phyloP scores from a whole-genome alignment of 306 rosid genomes.

The Mimosa bimucronata region DNA sequence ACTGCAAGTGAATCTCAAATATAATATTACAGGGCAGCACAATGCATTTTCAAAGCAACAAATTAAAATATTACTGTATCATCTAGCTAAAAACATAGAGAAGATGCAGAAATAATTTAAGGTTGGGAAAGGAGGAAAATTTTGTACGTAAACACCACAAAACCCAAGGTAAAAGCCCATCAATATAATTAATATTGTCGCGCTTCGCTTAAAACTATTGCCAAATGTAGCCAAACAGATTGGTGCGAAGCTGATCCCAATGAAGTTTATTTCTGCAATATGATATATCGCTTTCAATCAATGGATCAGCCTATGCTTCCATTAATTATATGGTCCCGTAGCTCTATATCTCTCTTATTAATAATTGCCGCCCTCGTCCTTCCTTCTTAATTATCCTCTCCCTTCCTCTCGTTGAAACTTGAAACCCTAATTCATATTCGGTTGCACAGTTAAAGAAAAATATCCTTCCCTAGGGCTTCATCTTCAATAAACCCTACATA shows the following conservation, averaged over 20 bases:
- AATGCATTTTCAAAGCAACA: neutral
- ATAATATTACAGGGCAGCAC: too few relatives aligned
- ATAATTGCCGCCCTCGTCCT: slow-evolving; percentile 48
- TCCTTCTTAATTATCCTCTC: slow-evolving; percentile 39
- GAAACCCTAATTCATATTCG: slow-evolving; percentile 43
- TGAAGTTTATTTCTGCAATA: slow-evolving; percentile 43
- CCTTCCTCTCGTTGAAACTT: slow-evolving; percentile 8
- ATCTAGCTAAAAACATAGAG: neutral
- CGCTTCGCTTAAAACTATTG: slow-evolving; percentile 40
- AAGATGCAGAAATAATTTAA: neutral
- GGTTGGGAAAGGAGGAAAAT: neutral
- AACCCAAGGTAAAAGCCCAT: slow-evolving; percentile 30
- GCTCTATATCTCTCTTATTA: slow-evolving; percentile 39
- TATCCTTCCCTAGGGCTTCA: slow-evolving; percentile 31
- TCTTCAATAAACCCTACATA: slow-evolving; percentile 34
- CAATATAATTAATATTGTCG: neutral
- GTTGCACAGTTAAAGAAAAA: slow-evolving; percentile 22
- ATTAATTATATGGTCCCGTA: slow-evolving; percentile 49
- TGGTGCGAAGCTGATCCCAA: slow-evolving; percentile 33
- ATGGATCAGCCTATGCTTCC: slow-evolving; percentile 42
- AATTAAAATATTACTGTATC: too few relatives aligned
- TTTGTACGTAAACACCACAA: neutral
- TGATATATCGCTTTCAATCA: slow-evolving; percentile 41
- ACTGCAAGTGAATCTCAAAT: too few relatives aligned
- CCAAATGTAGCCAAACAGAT: slow-evolving; percentile 44